Evolutionary conservation across 106 monocot genomes (phyloP).

Genomic region (Phalaenopsis aphrodite): DNA sequence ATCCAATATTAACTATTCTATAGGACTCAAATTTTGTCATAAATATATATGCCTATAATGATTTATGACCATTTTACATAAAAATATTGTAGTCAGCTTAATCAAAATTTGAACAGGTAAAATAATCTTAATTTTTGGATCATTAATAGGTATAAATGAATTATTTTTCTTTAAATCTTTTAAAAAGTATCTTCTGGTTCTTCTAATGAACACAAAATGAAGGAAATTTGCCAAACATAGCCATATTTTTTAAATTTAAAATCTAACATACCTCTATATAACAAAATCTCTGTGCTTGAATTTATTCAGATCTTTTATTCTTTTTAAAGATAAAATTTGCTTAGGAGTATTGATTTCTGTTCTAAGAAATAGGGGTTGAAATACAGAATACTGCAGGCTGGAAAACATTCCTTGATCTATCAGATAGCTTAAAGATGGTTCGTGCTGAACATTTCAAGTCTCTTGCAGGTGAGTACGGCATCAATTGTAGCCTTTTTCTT

Average conservation of each 20-base stretch:
- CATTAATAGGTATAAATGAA: background rate
- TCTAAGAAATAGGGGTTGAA: constrained; percentile 24
- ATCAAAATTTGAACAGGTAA: background rate
- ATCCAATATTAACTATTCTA: background rate
- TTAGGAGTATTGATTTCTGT: constrained; percentile 10
- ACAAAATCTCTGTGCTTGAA: background rate
- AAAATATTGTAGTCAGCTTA: background rate
- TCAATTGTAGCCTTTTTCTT: background rate
- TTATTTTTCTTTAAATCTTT: background rate
- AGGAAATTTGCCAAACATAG: background rate
- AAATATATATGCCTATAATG: background rate
- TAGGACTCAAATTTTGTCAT: background rate
- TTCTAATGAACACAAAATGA: background rate
- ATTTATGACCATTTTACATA: background rate
- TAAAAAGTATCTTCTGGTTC: background rate
- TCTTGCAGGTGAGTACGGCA: constrained; percentile 37
- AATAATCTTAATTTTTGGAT: background rate
- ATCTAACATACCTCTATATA: background rate
- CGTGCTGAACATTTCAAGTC: constrained; percentile 40
- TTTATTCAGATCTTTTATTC: background rate
- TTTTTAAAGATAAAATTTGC: background rate
- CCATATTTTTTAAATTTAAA: background rate
- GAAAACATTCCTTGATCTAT: constrained; percentile 40
- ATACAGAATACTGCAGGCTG: constrained; percentile 65
- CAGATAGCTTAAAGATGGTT: constrained; percentile 33